Evolutionary conservation across 371 early-diverging fungal genomes (phyloP), one percentile per base, ranked within the genome.

Genomic region (Choanephora cucurbitarum): DNA sequence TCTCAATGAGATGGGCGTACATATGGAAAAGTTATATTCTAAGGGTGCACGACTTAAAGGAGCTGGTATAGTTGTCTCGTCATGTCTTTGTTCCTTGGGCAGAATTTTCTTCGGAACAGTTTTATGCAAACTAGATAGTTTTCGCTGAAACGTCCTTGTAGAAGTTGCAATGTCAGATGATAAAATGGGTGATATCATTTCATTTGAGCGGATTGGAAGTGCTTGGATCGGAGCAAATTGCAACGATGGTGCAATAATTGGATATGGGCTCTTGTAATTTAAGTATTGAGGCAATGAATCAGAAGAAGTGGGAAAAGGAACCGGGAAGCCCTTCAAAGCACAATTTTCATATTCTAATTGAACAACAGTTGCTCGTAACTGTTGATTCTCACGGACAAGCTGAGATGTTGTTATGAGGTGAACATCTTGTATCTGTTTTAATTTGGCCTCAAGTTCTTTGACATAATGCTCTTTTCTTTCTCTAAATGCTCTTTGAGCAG

Each of bases 401-500:
- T 73, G 70, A 18, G 70, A 28, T 1, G 72, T 73, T 1, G 63
- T 54, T 15, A 70, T 28, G 3, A 67, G 42, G 32, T 80, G 60
- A 70, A 74, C 48, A 59, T 84, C 73, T 72, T 84, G 71, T 64
- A 83, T 45, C 66, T 78, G 63, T 61, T 81, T 73, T 58, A 90
- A 77, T 32, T 83, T 81, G 24, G 68, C 67, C 54, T 90, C 89
- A 0, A 90, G 69, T 17, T 81, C 76, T 62, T 81, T 78, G 23
- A 89, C 82, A 62, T 89, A 85, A 48, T 81, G 77, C 43, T 89
- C 87, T 60, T 85, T 86, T 59, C 91, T 81, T 57, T 90, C 88
- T 40, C 91, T 70, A 57, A 90, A 90, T 0, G 90, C 90, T 24
- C 90, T 69, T 68, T 90, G 90, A 2, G 90, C 91, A 4, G 87